Base-by-base conservation (phyloP, 2,329 filamentous ascomycete genomes). In the Ascocoryne sarcoides region DNA sequence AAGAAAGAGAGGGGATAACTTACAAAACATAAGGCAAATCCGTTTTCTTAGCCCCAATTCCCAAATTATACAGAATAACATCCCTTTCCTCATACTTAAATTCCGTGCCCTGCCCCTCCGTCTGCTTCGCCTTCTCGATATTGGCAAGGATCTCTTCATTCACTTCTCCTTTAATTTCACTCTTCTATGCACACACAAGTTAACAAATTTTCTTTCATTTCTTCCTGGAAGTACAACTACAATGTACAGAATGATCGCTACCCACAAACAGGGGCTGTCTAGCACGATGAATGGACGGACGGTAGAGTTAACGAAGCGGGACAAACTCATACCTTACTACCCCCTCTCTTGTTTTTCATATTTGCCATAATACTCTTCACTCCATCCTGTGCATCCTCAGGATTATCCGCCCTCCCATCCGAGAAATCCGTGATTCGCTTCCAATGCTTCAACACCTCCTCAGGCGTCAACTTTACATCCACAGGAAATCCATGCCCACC, bases 21-120 rank as follows among this genome's bases (percentile, higher is more conserved):
- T 61, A 72, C 68, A 86, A 98, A 47, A 95, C 82, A 53, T 93
- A 81, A 49, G 81, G 76, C 29, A 98, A 75, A 47, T 98, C 87
- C 20, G 77, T 87, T 52, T 84, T 80, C 72, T 94, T 95, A 50
- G 90, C 89, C 43, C 92, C 92, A 46, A 98, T 65, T 45, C 90
- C 90, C 31, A 98, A 73, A 67, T 95, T 96, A 75, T 98, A 98
- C 36, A 98, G 82, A 56, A 94, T 92, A 37, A 83, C 73, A 62
- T 98, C 92, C 55, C 79, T 81, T 59, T 96, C 89, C 49, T 82
- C 79, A 59, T 88, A 96, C 48, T 71, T 73, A 67, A 85, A 96
- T 56, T 84, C 76, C 40, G 84, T 86, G 38, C 84, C 82, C 28
- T 82, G 68, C 5, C 74, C 71, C 61, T 88, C 75, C 35, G 79